phyloP scores from a whole-genome alignment of 2,329 filamentous ascomycete species.

The Coleophoma crateriformis region DNA sequence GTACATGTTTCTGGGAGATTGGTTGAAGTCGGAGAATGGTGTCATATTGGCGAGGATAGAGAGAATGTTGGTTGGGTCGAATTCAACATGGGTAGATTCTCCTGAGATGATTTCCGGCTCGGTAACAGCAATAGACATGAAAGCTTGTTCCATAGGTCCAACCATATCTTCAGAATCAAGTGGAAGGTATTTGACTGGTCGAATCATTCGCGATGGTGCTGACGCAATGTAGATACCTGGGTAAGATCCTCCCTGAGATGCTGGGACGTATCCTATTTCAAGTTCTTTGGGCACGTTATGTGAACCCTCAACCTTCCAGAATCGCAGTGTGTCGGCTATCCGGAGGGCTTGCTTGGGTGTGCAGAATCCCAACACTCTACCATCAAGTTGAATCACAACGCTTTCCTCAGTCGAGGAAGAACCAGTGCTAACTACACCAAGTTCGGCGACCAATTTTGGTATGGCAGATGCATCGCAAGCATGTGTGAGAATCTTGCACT shows the following conservation, averaged over 20 bases:
- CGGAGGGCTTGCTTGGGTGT: slow-evolving; percentile 74
- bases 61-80: slow-evolving; percentile 90
- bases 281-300: slow-evolving; percentile 77
- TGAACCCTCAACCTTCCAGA: slow-evolving; percentile 90
- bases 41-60: slow-evolving; percentile 99
- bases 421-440: slow-evolving; percentile 72
- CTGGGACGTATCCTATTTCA: slow-evolving; percentile 87
- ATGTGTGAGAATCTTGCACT: slow-evolving; percentile 82
- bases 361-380: slow-evolving; percentile 85
- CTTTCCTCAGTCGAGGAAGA: slow-evolving; percentile 77
- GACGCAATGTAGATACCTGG: slow-evolving; percentile 94
- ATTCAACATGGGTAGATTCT: slow-evolving; percentile 88
- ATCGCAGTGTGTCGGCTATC: slow-evolving; percentile 80
- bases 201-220: slow-evolving; percentile 76
- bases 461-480: slow-evolving; percentile 69
- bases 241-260: slow-evolving; percentile 87
- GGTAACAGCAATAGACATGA: slow-evolving; percentile 96
- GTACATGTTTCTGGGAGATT: slow-evolving; percentile 98
- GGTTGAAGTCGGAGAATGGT: slow-evolving; percentile 97
- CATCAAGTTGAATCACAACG: slow-evolving; percentile 86
- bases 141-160: slow-evolving; percentile 91
- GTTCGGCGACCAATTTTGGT: slow-evolving; percentile 66
- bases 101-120: slow-evolving; percentile 83
- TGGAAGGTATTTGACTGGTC: slow-evolving; percentile 88
- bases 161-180: slow-evolving; percentile 83